A percentile compares a stretch with the other conserved stretches of the same genome.
Evolutionary conservation across 257 asterid species (phyloP).

Genomic region (Jacaranda mimosifolia): DNA sequence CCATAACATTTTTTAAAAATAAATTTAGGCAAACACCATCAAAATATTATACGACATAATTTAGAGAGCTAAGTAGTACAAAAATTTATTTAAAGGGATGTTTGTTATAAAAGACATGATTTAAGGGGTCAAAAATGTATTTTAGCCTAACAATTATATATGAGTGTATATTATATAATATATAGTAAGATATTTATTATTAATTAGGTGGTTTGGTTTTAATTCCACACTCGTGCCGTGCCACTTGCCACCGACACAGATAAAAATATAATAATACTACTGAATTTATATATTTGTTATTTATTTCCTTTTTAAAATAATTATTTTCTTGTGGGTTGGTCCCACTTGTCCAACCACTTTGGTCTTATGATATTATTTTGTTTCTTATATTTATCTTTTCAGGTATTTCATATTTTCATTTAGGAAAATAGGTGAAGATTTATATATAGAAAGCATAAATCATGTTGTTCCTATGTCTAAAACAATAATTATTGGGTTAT

Average conservation of each 20-base stretch:
- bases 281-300: background rate
- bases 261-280: background rate
- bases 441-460: background rate
- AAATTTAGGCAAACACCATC: too few relatives aligned
- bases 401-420: background rate
- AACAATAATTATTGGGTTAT: too few relatives aligned
- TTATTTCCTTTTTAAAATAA: background rate
- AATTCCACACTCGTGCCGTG: constrained; percentile 45
- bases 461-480: too few relatives aligned
- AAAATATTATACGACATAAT: too few relatives aligned
- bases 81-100: too few relatives aligned
- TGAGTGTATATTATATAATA: background rate
- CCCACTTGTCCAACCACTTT: constrained; percentile 23
- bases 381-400: background rate
- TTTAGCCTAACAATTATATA: too few relatives aligned
- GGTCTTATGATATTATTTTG: background rate
- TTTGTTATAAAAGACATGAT: too few relatives aligned
- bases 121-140: too few relatives aligned
- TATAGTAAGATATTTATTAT: constrained; percentile 24
- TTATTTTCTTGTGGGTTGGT: background rate
- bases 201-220: constrained; percentile 18
- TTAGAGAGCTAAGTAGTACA: too few relatives aligned
- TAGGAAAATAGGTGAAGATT: background rate
- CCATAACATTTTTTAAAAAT: too few relatives aligned
- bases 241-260: constrained; percentile 47